These are phyloP conservation scores for Plasmodium ovale DNA, from an alignment of 169 alveolate genomes.

Conservation along the genomic window DNA sequence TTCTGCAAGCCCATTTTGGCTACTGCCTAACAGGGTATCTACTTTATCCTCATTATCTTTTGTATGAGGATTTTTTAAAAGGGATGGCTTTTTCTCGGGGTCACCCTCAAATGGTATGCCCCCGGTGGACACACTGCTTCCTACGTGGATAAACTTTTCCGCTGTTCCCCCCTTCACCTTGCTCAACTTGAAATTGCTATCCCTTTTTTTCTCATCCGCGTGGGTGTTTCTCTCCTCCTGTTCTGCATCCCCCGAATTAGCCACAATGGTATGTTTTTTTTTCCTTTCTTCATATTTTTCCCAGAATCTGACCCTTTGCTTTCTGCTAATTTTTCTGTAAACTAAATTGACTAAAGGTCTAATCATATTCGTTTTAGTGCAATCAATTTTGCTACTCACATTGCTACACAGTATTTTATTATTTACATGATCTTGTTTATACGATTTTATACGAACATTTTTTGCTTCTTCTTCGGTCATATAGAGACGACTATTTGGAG, in stretches of 20 bases:
- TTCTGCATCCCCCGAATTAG: not conserved
- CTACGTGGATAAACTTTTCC: too few relatives aligned
- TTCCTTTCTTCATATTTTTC: slow-evolving; percentile 60
- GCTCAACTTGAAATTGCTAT: not conserved
- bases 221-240: not conserved
- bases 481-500: slow-evolving; percentile 82
- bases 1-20: not conserved
- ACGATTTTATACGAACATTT: slow-evolving; percentile 73
- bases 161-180: not conserved
- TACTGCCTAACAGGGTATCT: not conserved
- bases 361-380: slow-evolving; percentile 79
- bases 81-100: too few relatives aligned
- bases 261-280: not conserved
- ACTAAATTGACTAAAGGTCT: slow-evolving; percentile 66
- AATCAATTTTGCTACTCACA: slow-evolving; percentile 79
- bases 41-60: too few relatives aligned
- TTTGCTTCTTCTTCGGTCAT: slow-evolving; percentile 83
- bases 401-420: slow-evolving; percentile 79
- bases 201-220: not conserved
- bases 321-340: slow-evolving; percentile 55
- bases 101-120: too few relatives aligned
- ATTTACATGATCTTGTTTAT: slow-evolving; percentile 74
- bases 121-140: too few relatives aligned
- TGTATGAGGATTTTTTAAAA: too few relatives aligned
- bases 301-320: slow-evolving; percentile 69